Conservation (phyloP, 2,329 filamentous ascomycete genomes). For the Shiraia sp. region DNA sequence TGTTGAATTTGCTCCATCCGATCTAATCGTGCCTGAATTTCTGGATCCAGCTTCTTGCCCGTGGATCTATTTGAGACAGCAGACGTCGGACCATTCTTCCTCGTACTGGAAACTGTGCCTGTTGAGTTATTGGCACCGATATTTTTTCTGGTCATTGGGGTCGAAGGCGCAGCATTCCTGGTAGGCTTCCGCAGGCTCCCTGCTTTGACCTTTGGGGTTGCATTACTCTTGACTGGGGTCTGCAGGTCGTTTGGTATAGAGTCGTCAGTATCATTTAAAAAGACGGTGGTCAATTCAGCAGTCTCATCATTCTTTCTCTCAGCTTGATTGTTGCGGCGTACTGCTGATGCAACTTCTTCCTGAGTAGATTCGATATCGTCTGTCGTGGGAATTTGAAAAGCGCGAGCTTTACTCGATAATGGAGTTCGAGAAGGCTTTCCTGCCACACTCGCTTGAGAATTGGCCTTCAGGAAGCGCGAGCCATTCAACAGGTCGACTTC, state of each 20-base stretch:
- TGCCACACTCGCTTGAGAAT: background rate
- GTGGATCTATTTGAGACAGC: background rate
- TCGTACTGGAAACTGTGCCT: background rate
- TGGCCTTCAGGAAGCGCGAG: conserved; percentile 5
- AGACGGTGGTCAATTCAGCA: conserved; percentile 10
- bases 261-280: conserved; percentile 6
- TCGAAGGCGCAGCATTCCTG: conserved; percentile 1
- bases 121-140: background rate
- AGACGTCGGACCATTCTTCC: background rate
- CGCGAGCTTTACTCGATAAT: conserved; percentile 7
- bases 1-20: background rate
- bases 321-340: background rate
- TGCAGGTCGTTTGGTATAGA: background rate
- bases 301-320: background rate
- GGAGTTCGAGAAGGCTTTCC: background rate
- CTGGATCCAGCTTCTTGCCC: background rate
- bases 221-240: conserved; percentile 1
- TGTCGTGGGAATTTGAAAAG: conserved; percentile 6
- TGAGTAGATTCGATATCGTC: conserved; percentile 19
- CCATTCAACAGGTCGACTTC: conserved; percentile 13
- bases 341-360: background rate
- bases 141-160: background rate
- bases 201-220: conserved; percentile 4
- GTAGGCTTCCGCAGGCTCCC: conserved; percentile 15
- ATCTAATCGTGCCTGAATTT: conserved; percentile 2